Evolutionary conservation across 2,329 filamentous ascomycete species (phyloP), one percentile per base, ranked within the genome.

Genomic region (Phaeosphaeria sp.): DNA sequence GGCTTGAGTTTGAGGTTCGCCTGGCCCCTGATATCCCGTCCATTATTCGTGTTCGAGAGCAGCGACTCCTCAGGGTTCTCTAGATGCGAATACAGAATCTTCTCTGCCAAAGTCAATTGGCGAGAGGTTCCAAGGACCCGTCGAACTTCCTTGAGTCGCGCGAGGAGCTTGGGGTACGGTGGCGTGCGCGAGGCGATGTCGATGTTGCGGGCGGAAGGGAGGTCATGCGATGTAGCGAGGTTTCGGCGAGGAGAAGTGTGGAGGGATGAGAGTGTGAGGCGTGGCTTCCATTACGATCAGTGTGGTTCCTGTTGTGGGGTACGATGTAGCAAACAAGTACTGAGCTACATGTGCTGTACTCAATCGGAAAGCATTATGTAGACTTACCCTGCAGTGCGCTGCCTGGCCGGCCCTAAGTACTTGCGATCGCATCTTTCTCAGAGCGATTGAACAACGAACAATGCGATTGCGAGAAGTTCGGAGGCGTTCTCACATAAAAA

Each of bases 1-100:
- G 95, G 95, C 80, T 97, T 97, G 78, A 99, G 90, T 83, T 96
- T 96, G 79, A 99, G 85, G 76, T 96, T 98, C 50, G 93, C 93
- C 73, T 88, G 88, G 66, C 94, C 94, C 43, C 95, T 88, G 61
- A 99, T 90, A 72, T 90, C 86, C 51, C 86, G 86, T 66, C 93
- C 94, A 85, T 93, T 92, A 78, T 92, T 86, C 50, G 93, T 97
- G 72, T 88, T 87, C 52, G 86, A 87, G 59, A 97, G 83, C 52
- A 99, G 86, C 39, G 92, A 93, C 77, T 96, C 93, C 79, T 97
- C 93, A 6, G 89, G 87, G 72, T 92, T 91, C 79, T 95, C 90
- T 64, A 99, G 84, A 81, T 99, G 95, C 71, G 93, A 92, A 83
- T 98, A 99, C 57, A 99, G 86, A 72, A 99, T 97, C 86, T 99